Conservation (phyloP, 805 yeast genomes). For the Yarrowia sp. region DNA sequence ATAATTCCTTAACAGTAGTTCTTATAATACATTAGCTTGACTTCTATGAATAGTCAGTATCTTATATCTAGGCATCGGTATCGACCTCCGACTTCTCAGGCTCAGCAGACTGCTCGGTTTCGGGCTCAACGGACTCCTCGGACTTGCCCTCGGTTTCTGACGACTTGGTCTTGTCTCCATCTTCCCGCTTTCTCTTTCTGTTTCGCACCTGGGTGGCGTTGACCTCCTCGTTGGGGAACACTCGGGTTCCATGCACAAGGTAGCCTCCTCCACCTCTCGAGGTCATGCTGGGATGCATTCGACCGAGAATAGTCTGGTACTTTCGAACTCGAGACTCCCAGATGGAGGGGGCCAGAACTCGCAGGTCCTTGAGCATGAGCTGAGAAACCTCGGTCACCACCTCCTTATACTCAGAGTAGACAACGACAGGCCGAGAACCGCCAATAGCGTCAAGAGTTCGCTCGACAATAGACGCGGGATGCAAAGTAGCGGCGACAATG, state of each 20-base stretch:
- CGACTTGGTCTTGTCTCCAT: slow-evolving; percentile 22
- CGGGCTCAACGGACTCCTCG: slow-evolving; percentile 20
- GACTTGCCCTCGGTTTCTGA: slow-evolving; percentile 15
- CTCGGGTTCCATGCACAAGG: slow-evolving; percentile 77
- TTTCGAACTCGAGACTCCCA: slow-evolving; percentile 82
- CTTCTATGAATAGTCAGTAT: not conserved
- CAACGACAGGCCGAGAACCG: slow-evolving; percentile 87
- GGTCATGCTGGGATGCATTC: slow-evolving; percentile 95
- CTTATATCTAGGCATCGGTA: not conserved
- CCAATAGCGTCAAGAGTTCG: slow-evolving; percentile 67
- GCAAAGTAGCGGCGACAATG: slow-evolving; percentile 73
- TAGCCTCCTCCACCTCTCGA: slow-evolving; percentile 93
- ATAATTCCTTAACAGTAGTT: not conserved
- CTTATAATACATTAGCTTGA: slow-evolving; percentile 10
- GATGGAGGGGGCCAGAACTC: slow-evolving; percentile 82
- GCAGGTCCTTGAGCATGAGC: slow-evolving; percentile 66
- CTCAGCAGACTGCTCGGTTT: slow-evolving; percentile 7
- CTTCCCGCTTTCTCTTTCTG: slow-evolving; percentile 27
- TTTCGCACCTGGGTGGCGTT: slow-evolving; percentile 36
- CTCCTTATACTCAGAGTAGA: slow-evolving; percentile 85
- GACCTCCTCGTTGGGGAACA: slow-evolving; percentile 59
- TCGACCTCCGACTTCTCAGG: not conserved
- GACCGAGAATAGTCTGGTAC: slow-evolving; percentile 92
- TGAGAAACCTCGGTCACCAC: slow-evolving; percentile 75
- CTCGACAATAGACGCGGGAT: slow-evolving; percentile 69